Percentiles rank a stretch among this genome's conserved stretches.
Conservation (phyloP, 2,329 filamentous ascomycete genomes). For the Verticillium nubilum region DNA sequence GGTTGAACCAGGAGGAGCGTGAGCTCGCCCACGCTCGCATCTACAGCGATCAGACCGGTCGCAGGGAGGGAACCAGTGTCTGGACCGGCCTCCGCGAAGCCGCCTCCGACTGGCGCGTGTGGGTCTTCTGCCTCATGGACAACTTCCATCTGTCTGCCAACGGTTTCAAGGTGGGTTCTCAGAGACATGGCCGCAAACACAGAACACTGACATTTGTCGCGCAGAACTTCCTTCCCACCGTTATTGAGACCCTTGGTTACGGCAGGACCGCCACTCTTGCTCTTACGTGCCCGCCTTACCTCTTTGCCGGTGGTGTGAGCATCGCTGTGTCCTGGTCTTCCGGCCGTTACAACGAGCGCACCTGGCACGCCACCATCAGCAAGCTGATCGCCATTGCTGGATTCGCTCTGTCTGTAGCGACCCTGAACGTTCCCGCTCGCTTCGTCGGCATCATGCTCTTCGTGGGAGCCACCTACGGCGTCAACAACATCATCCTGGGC, state of each 20-base stretch:
- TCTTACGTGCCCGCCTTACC: conserved; percentile 40
- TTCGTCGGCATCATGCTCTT: conserved; percentile 29
- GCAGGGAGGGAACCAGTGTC: conserved; percentile 31
- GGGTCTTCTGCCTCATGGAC: conserved; percentile 44
- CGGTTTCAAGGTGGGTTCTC: conserved; percentile 27
- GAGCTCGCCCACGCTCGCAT: conserved; percentile 31
- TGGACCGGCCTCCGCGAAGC: conserved; percentile 38
- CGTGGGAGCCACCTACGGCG: conserved; percentile 27
- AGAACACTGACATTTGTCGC: neutral
- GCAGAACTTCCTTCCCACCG: conserved; percentile 20
- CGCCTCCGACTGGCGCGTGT: conserved; percentile 37
- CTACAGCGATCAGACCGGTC: conserved; percentile 20
- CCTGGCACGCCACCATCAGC: conserved; percentile 40
- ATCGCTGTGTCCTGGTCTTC: conserved; percentile 33
- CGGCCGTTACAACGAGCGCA: conserved; percentile 40
- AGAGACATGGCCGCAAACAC: neutral
- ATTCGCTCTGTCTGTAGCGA: conserved; percentile 17
- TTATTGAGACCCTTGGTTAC: conserved; percentile 37
- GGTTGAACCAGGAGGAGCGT: conserved; percentile 33
- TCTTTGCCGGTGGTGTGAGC: conserved; percentile 31
- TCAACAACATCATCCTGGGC: conserved; percentile 38
- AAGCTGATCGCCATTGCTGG: conserved; percentile 32
- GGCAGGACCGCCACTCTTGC: conserved; percentile 37
- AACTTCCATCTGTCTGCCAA: conserved; percentile 45
- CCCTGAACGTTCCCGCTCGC: conserved; percentile 9